Evolutionary conservation across 2,329 filamentous ascomycete genomes (phyloP).

Genomic region (Aspergillaceae sp.): DNA sequence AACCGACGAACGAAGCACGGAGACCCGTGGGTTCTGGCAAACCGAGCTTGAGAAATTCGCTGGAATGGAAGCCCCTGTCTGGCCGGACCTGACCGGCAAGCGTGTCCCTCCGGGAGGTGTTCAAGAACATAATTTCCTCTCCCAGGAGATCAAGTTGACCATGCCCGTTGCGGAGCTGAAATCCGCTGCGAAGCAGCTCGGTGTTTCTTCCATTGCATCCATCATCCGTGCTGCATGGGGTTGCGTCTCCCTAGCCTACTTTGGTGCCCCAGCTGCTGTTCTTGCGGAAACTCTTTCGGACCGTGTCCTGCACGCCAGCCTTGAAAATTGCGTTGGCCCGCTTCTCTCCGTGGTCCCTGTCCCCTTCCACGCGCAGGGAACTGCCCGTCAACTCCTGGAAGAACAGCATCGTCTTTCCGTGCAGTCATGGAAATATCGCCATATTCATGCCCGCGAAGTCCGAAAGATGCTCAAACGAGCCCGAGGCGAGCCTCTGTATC

Average conservation of each 20-base stretch:
- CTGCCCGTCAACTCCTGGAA: conserved; percentile 14
- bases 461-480: conserved; percentile 19
- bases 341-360: conserved; percentile 27
- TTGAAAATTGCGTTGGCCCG: conserved; percentile 23
- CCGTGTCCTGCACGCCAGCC: conserved; percentile 18
- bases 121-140: conserved; percentile 11
- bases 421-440: conserved; percentile 18
- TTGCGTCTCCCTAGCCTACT: conserved; percentile 18
- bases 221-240: conserved; percentile 24
- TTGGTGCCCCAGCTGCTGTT: conserved; percentile 18
- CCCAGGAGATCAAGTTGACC: conserved; percentile 9
- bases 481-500: conserved; percentile 21
- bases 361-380: conserved; percentile 21
- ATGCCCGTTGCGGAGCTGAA: conserved; percentile 12
- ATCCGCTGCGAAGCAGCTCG: conserved; percentile 12
- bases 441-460: conserved; percentile 22
- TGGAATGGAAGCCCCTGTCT: conserved; percentile 15
- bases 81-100: conserved; percentile 21
- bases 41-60: conserved; percentile 15
- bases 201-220: conserved; percentile 21
- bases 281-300: conserved; percentile 27
- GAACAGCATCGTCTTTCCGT: conserved; percentile 19
- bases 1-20: conserved; percentile 6
- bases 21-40: conserved; percentile 18
- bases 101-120: conserved; percentile 6